phyloP scores from a whole-genome alignment of 352 stramenopile genomes.

The Aphanomyces invadans region DNA sequence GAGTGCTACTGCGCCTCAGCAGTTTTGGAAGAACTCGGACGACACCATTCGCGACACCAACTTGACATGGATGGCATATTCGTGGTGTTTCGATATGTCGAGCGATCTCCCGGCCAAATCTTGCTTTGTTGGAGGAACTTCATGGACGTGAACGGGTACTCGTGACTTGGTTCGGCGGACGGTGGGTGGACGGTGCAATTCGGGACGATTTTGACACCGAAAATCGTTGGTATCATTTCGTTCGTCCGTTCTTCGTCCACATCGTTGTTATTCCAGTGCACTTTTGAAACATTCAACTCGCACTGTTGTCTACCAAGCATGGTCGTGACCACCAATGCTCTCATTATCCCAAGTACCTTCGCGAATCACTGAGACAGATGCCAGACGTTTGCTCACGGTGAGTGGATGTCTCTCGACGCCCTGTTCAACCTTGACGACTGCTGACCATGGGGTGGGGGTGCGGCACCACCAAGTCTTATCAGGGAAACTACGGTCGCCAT shows the following conservation, averaged over 20 bases:
- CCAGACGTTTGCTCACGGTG: too few species aligned
- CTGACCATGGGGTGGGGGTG: too few species aligned
- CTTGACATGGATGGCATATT: background rate
- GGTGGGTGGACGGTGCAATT: constrained; percentile 4
- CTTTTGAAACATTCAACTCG: background rate
- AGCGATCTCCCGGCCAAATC: constrained; percentile 4
- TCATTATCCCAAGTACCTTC: too few species aligned
- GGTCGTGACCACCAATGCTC: too few species aligned
- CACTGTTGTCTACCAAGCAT: background rate
- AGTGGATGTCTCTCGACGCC: too few species aligned
- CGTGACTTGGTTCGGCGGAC: constrained; percentile 5
- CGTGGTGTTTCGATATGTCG: constrained; percentile 19
- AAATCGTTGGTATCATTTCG: too few species aligned
- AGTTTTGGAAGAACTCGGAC: constrained; percentile 15
- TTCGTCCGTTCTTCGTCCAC: too few species aligned
- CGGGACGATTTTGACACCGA: constrained; percentile 9
- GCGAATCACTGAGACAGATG: too few species aligned
- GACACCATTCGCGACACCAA: background rate
- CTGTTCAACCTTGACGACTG: too few species aligned
- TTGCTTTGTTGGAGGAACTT: constrained; percentile 11
- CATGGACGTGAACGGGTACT: background rate
- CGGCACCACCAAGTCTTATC: too few species aligned
- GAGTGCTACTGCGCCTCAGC: background rate
- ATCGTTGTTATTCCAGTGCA: too few species aligned
- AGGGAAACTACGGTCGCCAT: too few species aligned